Conservation (phyloP, 768 basidiomycete genomes). For the Daedalea quercina region DNA sequence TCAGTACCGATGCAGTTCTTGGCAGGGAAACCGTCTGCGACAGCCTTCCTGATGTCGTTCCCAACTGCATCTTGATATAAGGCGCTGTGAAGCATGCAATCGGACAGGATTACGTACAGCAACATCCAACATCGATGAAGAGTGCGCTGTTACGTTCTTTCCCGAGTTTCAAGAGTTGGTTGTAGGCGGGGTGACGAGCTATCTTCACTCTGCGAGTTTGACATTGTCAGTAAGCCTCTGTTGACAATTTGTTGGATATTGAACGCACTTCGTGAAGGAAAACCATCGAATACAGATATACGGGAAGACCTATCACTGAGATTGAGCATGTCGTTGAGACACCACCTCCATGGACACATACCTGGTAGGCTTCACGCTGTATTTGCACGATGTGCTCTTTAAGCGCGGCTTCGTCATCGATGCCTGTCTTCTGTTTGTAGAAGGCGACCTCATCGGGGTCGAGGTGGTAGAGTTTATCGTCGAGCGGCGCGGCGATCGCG, state of each 20-base stretch:
- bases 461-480: not conserved
- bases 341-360: not conserved
- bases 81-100: not conserved
- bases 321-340: not conserved
- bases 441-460: not conserved
- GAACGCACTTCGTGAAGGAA: not conserved
- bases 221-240: not conserved
- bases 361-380: slow-evolving; percentile 17
- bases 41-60: slow-evolving; percentile 33
- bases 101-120: not conserved
- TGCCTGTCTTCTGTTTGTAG: slow-evolving; percentile 14
- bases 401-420: slow-evolving; percentile 16
- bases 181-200: not conserved
- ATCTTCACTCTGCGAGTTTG: not conserved
- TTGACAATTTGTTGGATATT: too few relatives aligned
- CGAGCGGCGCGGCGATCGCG: not conserved
- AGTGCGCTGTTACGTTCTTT: not conserved
- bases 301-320: not conserved
- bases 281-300: not conserved
- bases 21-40: slow-evolving; percentile 37
- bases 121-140: not conserved
- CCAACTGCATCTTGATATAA: slow-evolving; percentile 25
- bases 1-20: slow-evolving; percentile 33
- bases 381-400: slow-evolving; percentile 18
- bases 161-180: not conserved